Conservation (phyloP, 805 yeast species). For the Kregervanrija pseudodelftensis region DNA sequence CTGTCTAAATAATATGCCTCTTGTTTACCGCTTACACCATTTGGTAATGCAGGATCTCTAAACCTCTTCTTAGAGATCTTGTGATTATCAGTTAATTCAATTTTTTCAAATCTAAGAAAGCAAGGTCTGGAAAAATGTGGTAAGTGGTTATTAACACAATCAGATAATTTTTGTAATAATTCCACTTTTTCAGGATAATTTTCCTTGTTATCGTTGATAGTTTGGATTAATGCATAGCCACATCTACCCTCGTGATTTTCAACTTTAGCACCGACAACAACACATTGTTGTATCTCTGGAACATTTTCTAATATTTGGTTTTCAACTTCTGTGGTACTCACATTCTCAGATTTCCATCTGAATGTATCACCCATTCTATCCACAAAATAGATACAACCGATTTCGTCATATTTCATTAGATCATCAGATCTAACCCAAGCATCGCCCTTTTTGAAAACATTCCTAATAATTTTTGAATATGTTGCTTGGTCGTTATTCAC, state of each 20-base stretch:
- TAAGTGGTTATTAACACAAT: constrained; percentile 34
- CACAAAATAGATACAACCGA: constrained; percentile 71
- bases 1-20: constrained; percentile 62
- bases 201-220: constrained; percentile 15
- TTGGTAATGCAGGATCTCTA: constrained; percentile 62
- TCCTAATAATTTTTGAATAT: constrained; percentile 59
- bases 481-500: constrained; percentile 75
- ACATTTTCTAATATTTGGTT: constrained; percentile 45
- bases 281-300: constrained; percentile 50
- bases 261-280: constrained; percentile 81
- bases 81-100: constrained; percentile 71
- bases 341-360: constrained; percentile 96
- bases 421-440: constrained; percentile 91
- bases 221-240: constrained; percentile 76
- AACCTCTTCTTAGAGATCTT: constrained; percentile 68
- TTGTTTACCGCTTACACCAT: constrained; percentile 55
- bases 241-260: constrained; percentile 93
- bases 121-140: constrained; percentile 86
- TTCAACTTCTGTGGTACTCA: constrained; percentile 89
- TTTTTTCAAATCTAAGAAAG: constrained; percentile 63
- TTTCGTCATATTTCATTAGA: constrained; percentile 58
- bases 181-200: constrained; percentile 23
- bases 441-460: constrained; percentile 80
- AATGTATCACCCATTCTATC: constrained; percentile 94
- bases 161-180: constrained; percentile 34